Evolutionary conservation across 2,329 filamentous ascomycete species (phyloP).

Genomic region (Myotisia sp.): DNA sequence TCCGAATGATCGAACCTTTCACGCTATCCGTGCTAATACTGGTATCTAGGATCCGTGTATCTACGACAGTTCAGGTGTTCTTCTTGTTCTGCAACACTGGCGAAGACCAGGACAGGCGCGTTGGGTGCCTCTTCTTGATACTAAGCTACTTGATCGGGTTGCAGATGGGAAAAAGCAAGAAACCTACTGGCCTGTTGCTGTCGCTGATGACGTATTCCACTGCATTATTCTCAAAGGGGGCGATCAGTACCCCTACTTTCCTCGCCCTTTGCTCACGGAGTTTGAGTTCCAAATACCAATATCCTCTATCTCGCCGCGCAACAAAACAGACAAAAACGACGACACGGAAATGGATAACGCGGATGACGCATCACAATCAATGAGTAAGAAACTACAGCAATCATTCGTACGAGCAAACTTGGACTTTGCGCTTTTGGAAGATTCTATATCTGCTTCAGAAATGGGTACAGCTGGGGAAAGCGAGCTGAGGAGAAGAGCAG

Average conservation of each 20-base stretch:
- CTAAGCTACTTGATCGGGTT: constrained; percentile 65
- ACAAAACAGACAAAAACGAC: constrained; percentile 24
- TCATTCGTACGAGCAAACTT: constrained; percentile 62
- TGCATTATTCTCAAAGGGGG: constrained; percentile 97
- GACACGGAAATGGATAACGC: constrained; percentile 24
- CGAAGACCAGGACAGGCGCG: constrained; percentile 67
- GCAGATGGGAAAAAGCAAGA: constrained; percentile 76
- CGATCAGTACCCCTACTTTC: constrained; percentile 86
- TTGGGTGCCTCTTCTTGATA: constrained; percentile 90
- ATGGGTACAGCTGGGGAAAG: constrained; percentile 50
- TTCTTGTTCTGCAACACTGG: constrained; percentile 85
- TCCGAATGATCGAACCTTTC: neutral
- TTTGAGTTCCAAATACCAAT: constrained; percentile 85
- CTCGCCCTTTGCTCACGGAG: constrained; percentile 73
- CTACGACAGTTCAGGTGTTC: constrained; percentile 81
- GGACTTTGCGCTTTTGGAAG: constrained; percentile 58
- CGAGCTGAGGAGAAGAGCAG: constrained; percentile 55
- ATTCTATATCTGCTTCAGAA: constrained; percentile 56
- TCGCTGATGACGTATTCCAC: constrained; percentile 83
- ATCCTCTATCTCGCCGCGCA: constrained; percentile 37
- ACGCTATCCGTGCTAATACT: constrained; percentile 7
- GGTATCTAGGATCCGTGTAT: constrained; percentile 68
- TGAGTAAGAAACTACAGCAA: constrained; percentile 56
- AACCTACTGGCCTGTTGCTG: constrained; percentile 87
- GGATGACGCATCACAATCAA: constrained; percentile 36